Evolutionary conservation across 352 stramenopile species (phyloP).

Genomic region (Globisporangium solare): DNA sequence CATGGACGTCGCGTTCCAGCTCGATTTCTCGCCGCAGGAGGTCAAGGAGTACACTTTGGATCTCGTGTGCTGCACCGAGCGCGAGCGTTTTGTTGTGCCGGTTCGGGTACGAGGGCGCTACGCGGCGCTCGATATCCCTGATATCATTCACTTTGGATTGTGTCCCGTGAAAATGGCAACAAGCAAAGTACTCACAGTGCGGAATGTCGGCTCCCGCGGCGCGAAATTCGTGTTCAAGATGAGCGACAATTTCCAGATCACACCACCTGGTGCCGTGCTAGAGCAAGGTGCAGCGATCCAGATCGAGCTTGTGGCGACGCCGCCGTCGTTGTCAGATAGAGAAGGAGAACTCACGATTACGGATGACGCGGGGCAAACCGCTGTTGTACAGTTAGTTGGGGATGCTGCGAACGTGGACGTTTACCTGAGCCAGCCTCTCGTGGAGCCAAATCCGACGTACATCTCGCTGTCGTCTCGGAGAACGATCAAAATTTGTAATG

Average conservation of each 20-base stretch:
- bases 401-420: conserved; percentile 88
- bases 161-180: conserved; percentile 86
- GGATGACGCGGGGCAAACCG: conserved; percentile 74
- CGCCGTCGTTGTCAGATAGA: conserved; percentile 28
- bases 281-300: conserved; percentile 64
- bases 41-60: conserved; percentile 86
- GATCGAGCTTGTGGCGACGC: conserved; percentile 65
- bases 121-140: conserved; percentile 87
- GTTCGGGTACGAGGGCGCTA: conserved; percentile 80
- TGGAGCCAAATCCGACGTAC: conserved; percentile 88
- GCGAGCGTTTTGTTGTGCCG: conserved; percentile 93
- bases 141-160: conserved; percentile 83
- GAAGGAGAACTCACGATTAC: conserved; percentile 78
- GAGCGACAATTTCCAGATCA: conserved; percentile 59
- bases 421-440: conserved; percentile 79
- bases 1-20: conserved; percentile 91
- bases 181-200: conserved; percentile 78
- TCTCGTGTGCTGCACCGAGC: conserved; percentile 91
- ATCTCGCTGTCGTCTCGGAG: conserved; percentile 89
- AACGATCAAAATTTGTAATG: conserved; percentile 91
- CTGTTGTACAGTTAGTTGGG: conserved; percentile 67
- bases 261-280: conserved; percentile 58
- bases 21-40: conserved; percentile 91
- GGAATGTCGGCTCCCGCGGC: conserved; percentile 83
- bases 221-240: conserved; percentile 73